These are phyloP conservation scores for Actinomortierella wolfii DNA, from an alignment of 371 early-diverging fungal species.

Conservation along the genomic window DNA sequence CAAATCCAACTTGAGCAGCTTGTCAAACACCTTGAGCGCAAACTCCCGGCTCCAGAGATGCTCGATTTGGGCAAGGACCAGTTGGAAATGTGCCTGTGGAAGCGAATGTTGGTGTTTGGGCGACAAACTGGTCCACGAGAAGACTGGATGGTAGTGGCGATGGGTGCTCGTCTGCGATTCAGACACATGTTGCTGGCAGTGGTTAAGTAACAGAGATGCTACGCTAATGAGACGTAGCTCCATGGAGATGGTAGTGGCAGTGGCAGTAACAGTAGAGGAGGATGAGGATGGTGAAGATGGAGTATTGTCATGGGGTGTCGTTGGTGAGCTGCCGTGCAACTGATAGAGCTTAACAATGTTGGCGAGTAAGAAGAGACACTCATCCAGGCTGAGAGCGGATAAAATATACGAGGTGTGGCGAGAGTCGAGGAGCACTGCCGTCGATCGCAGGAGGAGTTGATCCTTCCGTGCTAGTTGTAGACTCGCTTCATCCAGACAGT, in stretches of 20 bases:
- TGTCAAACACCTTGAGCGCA: conserved; percentile 50
- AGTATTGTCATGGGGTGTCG: neutral
- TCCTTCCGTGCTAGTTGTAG: conserved; percentile 26
- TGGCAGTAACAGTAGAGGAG: too few relatives aligned
- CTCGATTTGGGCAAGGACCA: conserved; percentile 56
- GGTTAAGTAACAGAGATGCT: conserved; percentile 36
- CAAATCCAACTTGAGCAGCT: conserved; percentile 46
- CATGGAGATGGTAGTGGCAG: neutral
- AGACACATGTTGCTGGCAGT: conserved; percentile 52
- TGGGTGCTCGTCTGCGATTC: conserved; percentile 50
- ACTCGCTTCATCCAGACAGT: conserved; percentile 33
- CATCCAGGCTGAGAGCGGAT: conserved; percentile 45
- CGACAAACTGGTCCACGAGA: conserved; percentile 64
- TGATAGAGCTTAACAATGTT: conserved; percentile 56
- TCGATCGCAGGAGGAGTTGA: conserved; percentile 11
- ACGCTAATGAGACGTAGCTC: conserved; percentile 40
- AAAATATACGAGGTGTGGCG: conserved; percentile 34
- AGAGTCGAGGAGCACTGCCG: conserved; percentile 24
- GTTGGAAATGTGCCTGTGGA: conserved; percentile 48
- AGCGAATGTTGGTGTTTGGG: conserved; percentile 49
- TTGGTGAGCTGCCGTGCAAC: neutral
- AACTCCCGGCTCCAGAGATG: conserved; percentile 64
- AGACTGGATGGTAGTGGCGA: conserved; percentile 66
- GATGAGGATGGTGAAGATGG: too few relatives aligned
- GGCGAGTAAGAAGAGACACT: conserved; percentile 59